Evolutionary conservation across 768 basidiomycete genomes (phyloP).

Genomic region (Suillus lakei): DNA sequence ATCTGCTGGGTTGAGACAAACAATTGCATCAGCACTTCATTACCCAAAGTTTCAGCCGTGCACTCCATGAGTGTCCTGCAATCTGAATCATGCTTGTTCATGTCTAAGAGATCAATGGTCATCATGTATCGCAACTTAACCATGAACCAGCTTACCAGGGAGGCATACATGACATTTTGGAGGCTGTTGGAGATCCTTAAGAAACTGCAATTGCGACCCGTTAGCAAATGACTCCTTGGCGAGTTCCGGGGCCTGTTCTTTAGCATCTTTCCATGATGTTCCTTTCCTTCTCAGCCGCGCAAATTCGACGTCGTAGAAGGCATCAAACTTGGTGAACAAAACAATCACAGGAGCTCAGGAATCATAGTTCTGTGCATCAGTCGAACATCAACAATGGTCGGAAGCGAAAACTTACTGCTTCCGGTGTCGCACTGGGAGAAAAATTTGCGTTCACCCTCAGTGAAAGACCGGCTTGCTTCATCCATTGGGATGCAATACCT

Average conservation of each 20-base stretch:
- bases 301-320: slow-evolving; percentile 26
- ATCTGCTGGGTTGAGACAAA: slow-evolving; percentile 30
- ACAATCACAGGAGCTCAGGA: slow-evolving; percentile 42
- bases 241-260: slow-evolving; percentile 17
- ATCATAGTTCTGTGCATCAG: neutral
- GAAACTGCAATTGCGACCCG: neutral
- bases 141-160: no score
- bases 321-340: slow-evolving; percentile 45
- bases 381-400: neutral
- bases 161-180: no score
- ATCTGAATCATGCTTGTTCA: no score
- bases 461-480: slow-evolving; percentile 27
- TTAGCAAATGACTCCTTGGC: slow-evolving; percentile 12
- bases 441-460: slow-evolving; percentile 34
- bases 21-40: slow-evolving; percentile 19
- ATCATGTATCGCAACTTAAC: no score
- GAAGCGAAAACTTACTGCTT: slow-evolving; percentile 1
- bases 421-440: no score
- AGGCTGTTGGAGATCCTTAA: no score
- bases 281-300: slow-evolving; percentile 17
- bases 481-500: slow-evolving; percentile 46
- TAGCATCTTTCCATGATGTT: slow-evolving; percentile 14
- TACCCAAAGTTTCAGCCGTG: slow-evolving; percentile 26
- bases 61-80: slow-evolving; percentile 21
- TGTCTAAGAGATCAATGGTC: no score